Evolutionary conservation across 108 stramenopile species (phyloP), one percentile per base, ranked within the genome.

Genomic region (Skeletonema menzelii): DNA sequence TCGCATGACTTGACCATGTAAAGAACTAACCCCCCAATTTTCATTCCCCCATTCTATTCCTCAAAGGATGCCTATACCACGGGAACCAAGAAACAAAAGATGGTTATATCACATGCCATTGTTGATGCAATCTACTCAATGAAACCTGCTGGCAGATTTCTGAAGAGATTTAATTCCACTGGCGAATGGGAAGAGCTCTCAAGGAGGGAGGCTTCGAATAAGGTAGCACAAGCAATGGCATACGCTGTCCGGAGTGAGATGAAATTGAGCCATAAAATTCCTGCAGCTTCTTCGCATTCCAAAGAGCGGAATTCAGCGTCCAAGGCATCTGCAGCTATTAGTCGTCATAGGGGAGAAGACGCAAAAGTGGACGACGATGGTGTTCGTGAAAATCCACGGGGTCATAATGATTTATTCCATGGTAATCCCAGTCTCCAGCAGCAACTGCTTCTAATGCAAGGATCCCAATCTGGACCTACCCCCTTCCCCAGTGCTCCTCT

Each of bases 41-140:
- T n/a, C 40, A 15, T n/a, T 53, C 24, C 11, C 22, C 40, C 15
- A n/a, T 12, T 42, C 15, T 5, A 42, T 42, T 42, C 11, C 15
- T 42, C 22, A 46, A 58, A 85, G 85, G 87, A 88, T 67, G 19
- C 84, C 37, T 89, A 89, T 34, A 82, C 85, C 49, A 70, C 77
- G 13, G 77, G 82, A 59, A 81, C 86, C 27, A 89, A 87, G 74
- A 75, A 65, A 35, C 73, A 89, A 63, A 89, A 89, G 74, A 89
- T 89, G 88, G 38, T 56, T 4, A 87, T 89, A 32, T 85, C 85
- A 28, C 68, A 82, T 56, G 78, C 78, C 13, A 86, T 89, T 24
- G 88, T 87, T 11, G 84, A 84, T 14, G 86, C 86, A 8, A 77
- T 89, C 15, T 74, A 85, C 20, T 70, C 74, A 2, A 30, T 86